phyloP scores from a whole-genome alignment of 1,284 basidiomycete species.

The Naganishia sp. region DNA sequence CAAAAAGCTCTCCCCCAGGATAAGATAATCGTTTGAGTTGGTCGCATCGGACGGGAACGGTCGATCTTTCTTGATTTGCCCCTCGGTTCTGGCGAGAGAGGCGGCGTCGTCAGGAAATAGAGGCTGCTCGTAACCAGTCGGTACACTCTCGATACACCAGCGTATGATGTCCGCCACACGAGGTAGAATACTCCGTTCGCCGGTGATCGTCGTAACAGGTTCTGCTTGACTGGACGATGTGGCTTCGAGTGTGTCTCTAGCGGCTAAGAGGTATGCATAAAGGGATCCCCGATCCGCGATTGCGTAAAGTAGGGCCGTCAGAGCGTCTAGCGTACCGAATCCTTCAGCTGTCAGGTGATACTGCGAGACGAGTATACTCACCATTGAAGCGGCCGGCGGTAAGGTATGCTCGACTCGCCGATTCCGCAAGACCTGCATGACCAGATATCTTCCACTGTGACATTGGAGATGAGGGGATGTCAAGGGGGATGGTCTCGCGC shows the following conservation, averaged over 20 bases:
- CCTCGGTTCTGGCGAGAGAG: not conserved
- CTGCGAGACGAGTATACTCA: not conserved
- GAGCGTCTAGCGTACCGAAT: not conserved
- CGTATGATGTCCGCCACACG: not conserved
- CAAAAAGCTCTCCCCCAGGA: constrained; percentile 2
- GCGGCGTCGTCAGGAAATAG: not conserved
- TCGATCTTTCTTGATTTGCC: not conserved
- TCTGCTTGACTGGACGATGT: too few species aligned
- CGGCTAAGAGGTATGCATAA: constrained; percentile 19
- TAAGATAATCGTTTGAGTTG: constrained; percentile 1
- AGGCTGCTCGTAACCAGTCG: constrained; percentile 18
- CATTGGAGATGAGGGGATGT: not conserved
- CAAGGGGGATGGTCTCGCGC: too few species aligned
- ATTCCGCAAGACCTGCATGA: constrained; percentile 23
- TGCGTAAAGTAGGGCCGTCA: constrained; percentile 11
- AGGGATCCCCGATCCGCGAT: constrained; percentile 23
- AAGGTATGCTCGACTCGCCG: constrained; percentile 23
- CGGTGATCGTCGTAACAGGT: not conserved
- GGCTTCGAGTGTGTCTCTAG: not conserved
- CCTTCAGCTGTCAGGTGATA: not conserved
- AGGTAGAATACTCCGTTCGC: not conserved
- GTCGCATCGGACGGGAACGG: not conserved
- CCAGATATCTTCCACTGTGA: constrained; percentile 21
- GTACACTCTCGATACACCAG: constrained; percentile 23
- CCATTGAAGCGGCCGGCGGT: constrained; percentile 14